These are phyloP conservation scores for Amaranthus hypochondriacus DNA, from an alignment of 148 eudicot species.

Conservation along the genomic window DNA sequence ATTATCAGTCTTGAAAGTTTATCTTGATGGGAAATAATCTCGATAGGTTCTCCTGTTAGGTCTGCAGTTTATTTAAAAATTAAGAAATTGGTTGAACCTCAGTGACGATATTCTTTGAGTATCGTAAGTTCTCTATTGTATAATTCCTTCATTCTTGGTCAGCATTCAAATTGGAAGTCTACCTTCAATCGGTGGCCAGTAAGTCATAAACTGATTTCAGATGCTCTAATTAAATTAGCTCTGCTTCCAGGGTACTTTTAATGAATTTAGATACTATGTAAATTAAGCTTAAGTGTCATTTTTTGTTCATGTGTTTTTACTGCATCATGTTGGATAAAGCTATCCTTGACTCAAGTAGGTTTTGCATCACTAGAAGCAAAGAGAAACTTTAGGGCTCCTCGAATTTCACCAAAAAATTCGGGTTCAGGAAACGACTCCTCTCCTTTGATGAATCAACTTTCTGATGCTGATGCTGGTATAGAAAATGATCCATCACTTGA, in stretches of 20 bases:
- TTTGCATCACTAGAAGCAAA: slow-evolving; percentile 95
- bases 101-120: neutral
- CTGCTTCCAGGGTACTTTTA: neutral
- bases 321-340: slow-evolving; percentile 9
- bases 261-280: neutral
- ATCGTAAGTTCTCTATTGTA: neutral
- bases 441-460: slow-evolving; percentile 22
- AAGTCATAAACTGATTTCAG: no score
- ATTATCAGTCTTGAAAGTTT: neutral
- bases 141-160: neutral
- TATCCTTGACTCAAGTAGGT: slow-evolving; percentile 58
- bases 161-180: neutral
- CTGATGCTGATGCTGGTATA: slow-evolving; percentile 25
- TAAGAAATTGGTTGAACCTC: neutral
- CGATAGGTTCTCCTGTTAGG: no score
- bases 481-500: slow-evolving; percentile 20
- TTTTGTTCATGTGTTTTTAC: slow-evolving; percentile 2
- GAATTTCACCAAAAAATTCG: slow-evolving; percentile 40
- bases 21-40: no score
- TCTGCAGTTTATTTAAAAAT: no score
- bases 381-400: slow-evolving; percentile 70
- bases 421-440: slow-evolving; percentile 29
- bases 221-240: no score
- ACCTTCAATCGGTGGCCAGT: no score
- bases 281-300: neutral